Conservation (phyloP, 192 early-diverging fungal genomes). For the Entophlyctis luteolus region DNA sequence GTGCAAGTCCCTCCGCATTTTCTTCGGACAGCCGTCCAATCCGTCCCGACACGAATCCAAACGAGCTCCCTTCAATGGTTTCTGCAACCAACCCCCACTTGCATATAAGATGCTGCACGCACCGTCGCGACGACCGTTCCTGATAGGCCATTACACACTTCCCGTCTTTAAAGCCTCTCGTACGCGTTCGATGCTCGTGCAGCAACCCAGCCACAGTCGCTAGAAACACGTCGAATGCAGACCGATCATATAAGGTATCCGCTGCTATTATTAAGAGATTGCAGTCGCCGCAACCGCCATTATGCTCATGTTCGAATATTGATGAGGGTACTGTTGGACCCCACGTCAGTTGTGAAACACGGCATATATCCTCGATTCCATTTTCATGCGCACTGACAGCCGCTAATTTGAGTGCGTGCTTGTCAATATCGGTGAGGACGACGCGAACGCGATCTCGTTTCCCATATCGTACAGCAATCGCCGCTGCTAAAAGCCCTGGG, state of each 20-base stretch:
- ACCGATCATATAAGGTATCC: conserved; percentile 44
- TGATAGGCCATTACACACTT: conserved; percentile 72
- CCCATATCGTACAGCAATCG: not conserved
- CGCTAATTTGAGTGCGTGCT: conserved; percentile 38
- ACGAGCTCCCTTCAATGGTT: not conserved
- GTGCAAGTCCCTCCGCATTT: too few species aligned
- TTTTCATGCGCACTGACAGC: conserved; percentile 6
- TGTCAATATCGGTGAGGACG: not conserved
- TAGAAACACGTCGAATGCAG: conserved; percentile 62
- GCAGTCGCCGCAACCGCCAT: too few species aligned
- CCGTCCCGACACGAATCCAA: not conserved
- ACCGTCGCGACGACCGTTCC: conserved; percentile 62
- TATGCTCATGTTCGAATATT: not conserved
- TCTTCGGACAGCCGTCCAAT: too few species aligned
- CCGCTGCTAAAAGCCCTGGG: conserved; percentile 47
- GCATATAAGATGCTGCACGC: conserved; percentile 58
- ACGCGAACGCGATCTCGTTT: not conserved
- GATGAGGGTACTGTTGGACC: not conserved
- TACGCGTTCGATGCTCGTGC: not conserved
- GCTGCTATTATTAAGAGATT: conserved; percentile 41
- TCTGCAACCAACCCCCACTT: conserved; percentile 50
- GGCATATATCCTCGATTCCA: conserved; percentile 3
- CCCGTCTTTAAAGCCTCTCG: conserved; percentile 18
- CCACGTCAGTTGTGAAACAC: conserved; percentile 25
- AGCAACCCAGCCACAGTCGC: conserved; percentile 60